Evolutionary conservation across 2,329 filamentous ascomycete species (phyloP).

Genomic region (Fusarium cyanostomum): DNA sequence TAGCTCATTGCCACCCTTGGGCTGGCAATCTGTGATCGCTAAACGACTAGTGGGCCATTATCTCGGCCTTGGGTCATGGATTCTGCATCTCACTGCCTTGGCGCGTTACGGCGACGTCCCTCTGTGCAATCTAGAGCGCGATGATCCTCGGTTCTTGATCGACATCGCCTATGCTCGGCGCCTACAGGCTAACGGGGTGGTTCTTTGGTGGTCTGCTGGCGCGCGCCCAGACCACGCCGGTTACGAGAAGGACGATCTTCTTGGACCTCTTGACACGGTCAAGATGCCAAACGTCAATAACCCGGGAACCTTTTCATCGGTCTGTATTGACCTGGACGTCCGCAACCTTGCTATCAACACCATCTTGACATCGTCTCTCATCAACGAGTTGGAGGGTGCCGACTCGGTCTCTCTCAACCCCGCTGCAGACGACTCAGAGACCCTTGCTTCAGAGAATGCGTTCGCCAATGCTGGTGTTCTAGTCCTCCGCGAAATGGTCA

Average conservation of each 20-base stretch:
- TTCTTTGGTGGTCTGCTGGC: conserved; percentile 95
- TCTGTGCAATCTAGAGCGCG: conserved; percentile 92
- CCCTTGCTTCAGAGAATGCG: conserved; percentile 84
- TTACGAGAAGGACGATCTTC: conserved; percentile 90
- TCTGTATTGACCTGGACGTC: conserved; percentile 94
- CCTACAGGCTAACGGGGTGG: conserved; percentile 88
- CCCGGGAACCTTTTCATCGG: conserved; percentile 91
- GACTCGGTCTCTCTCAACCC: conserved; percentile 86
- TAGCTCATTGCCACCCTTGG: conserved; percentile 86
- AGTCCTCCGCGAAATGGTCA: conserved; percentile 97
- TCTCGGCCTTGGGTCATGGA: conserved; percentile 91
- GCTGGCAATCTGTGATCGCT: conserved; percentile 91
- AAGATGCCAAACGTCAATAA: conserved; percentile 95
- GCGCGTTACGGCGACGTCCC: conserved; percentile 94
- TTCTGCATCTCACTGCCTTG: conserved; percentile 86
- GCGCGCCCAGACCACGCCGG: conserved; percentile 94
- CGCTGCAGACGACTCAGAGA: conserved; percentile 52
- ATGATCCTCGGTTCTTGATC: conserved; percentile 94
- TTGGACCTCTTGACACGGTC: conserved; percentile 83
- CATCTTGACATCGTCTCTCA: conserved; percentile 92
- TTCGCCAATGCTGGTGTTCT: conserved; percentile 92
- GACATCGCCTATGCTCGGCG: conserved; percentile 94
- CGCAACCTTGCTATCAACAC: conserved; percentile 98
- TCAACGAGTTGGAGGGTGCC: conserved; percentile 93
- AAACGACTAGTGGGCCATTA: conserved; percentile 90